Evolutionary conservation across 1,139 yeast species (phyloP).

Genomic region (Saccharomyces hybrid): DNA sequence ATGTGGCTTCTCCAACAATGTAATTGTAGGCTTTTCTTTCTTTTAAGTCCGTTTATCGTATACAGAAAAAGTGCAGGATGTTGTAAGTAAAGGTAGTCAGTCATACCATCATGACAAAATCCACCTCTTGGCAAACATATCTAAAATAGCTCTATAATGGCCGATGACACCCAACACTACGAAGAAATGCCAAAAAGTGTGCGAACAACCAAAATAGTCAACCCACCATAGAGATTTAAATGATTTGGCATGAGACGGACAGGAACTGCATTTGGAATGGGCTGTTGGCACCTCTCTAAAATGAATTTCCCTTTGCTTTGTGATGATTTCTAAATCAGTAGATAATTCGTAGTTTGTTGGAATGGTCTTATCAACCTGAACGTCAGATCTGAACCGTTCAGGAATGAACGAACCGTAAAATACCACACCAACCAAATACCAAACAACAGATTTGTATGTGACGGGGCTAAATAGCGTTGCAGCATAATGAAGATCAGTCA

Average conservation of each 20-base stretch:
- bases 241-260: slow-evolving; percentile 30
- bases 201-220: slow-evolving; percentile 67
- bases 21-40: background rate
- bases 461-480: slow-evolving; percentile 29
- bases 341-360: slow-evolving; percentile 32
- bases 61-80: background rate
- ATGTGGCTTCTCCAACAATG: background rate
- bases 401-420: slow-evolving; percentile 87
- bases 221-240: slow-evolving; percentile 79
- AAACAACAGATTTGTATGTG: slow-evolving; percentile 38
- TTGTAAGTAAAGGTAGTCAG: background rate
- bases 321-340: slow-evolving; percentile 25
- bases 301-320: slow-evolving; percentile 37
- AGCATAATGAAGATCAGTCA: slow-evolving; percentile 51
- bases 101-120: slow-evolving; percentile 2
- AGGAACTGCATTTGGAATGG: slow-evolving; percentile 7
- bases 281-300: slow-evolving; percentile 44
- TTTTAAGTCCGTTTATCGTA: background rate
- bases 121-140: slow-evolving; percentile 47
- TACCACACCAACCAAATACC: slow-evolving; percentile 77
- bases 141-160: slow-evolving; percentile 70
- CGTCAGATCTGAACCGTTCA: slow-evolving; percentile 75
- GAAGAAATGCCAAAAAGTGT: slow-evolving; percentile 88
- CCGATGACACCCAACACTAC: slow-evolving; percentile 84
- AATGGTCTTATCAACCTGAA: slow-evolving; percentile 30